Conservation (phyloP, 805 yeast species). For the Saccharomycopsis vini region DNA sequence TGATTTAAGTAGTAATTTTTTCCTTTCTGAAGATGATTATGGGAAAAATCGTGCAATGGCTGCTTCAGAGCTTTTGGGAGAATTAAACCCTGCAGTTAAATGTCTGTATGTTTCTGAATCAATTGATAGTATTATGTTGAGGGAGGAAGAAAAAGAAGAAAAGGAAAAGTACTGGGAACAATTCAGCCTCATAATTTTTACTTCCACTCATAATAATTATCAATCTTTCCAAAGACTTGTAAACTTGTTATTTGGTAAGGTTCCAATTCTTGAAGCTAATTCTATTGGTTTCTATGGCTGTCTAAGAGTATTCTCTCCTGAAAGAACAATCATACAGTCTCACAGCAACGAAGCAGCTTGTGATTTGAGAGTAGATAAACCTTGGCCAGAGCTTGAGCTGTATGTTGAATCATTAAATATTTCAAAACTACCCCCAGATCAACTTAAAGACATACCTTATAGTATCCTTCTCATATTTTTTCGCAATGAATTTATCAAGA, state of each 20-base stretch:
- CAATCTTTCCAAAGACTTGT: not conserved
- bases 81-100: conserved; percentile 39
- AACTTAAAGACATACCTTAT: conserved; percentile 22
- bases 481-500: not conserved
- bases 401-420: conserved; percentile 18
- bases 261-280: conserved; percentile 47
- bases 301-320: conserved; percentile 42
- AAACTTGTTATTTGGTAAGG: conserved; percentile 23
- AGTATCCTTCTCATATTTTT: conserved; percentile 10
- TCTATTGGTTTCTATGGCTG: conserved; percentile 61
- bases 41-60: conserved; percentile 35
- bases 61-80: conserved; percentile 35
- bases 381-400: conserved; percentile 16
- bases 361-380: conserved; percentile 39
- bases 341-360: conserved; percentile 53
- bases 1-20: conserved; percentile 56
- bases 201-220: not conserved
- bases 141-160: too few relatives aligned
- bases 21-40: conserved; percentile 37
- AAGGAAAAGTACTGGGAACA: conserved; percentile 4
- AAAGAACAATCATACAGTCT: conserved; percentile 65
- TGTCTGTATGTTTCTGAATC: not conserved
- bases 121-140: conserved; percentile 16
- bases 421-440: conserved; percentile 6
- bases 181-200: conserved; percentile 11